Conservation (phyloP, 176 grass and related monocot species). For the Raddia distichophylla region DNA sequence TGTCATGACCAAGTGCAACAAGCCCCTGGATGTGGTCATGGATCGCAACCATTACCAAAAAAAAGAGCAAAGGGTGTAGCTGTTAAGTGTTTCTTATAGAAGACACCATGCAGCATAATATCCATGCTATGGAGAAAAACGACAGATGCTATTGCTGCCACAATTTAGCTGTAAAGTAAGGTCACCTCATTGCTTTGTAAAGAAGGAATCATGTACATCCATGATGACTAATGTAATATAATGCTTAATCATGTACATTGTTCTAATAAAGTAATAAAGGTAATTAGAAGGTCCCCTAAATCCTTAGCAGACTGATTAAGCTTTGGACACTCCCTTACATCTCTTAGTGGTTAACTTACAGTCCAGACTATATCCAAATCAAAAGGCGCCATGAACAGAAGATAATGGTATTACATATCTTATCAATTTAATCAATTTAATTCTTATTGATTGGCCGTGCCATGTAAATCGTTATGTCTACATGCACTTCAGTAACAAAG, state of each 20-base stretch:
- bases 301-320: neutral
- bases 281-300: constrained; percentile 16
- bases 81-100: neutral
- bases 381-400: neutral
- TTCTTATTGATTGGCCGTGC: constrained; percentile 17
- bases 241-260: neutral
- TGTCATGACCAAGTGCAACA: neutral
- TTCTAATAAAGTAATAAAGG: neutral
- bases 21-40: constrained; percentile 1
- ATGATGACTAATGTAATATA: constrained; percentile 24
- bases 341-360: constrained; percentile 2
- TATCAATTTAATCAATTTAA: constrained; percentile 28
- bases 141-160: neutral
- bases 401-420: too few species aligned
- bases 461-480: constrained; percentile 13
- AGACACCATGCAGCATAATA: neutral
- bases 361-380: neutral
- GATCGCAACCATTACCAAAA: neutral
- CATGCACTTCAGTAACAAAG: neutral
- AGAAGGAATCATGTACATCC: constrained; percentile 19
- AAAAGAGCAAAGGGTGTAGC: neutral
- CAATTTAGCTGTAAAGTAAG: constrained; percentile 45
- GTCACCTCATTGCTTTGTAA: constrained; percentile 22
- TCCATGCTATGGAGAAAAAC: constrained; percentile 5
- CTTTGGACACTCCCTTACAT: neutral